Evolutionary conservation across 345 rosid species (phyloP).

Genomic region (Punica granatum): DNA sequence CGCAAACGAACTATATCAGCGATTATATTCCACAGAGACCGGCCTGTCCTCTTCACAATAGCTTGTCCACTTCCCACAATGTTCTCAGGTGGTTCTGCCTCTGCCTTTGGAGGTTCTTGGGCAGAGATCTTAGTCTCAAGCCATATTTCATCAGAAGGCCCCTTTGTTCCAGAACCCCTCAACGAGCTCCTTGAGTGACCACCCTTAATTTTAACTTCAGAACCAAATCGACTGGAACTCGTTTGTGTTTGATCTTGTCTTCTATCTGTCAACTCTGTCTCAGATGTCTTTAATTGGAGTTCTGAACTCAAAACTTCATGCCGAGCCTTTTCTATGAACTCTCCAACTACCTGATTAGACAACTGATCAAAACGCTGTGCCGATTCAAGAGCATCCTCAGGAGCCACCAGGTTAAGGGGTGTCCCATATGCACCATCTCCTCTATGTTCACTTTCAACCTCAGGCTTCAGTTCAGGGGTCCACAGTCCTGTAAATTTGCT

Average conservation of each 20-base stretch:
- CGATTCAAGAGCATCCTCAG: conserved; percentile 61
- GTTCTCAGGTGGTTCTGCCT: conserved; percentile 28
- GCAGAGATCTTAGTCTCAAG: conserved; percentile 46
- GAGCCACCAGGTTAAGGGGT: conserved; percentile 17
- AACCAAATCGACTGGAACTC: conserved; percentile 22
- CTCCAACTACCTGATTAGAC: conserved; percentile 47
- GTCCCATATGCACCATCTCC: conserved; percentile 24
- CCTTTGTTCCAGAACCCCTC: conserved; percentile 55
- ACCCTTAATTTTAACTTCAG: conserved; percentile 27
- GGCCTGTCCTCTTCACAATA: conserved; percentile 49
- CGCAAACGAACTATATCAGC: conserved; percentile 55
- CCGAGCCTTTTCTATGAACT: conserved; percentile 62
- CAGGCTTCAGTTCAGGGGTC: conserved; percentile 18
- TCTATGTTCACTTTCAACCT: conserved; percentile 21
- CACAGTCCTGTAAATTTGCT: conserved; percentile 24
- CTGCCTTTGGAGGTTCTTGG: conserved; percentile 33
- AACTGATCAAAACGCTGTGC: conserved; percentile 55
- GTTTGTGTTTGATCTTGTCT: conserved; percentile 27
- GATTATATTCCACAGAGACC: conserved; percentile 72
- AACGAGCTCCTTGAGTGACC: conserved; percentile 32
- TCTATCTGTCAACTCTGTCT: conserved; percentile 12
- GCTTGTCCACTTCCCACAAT: conserved; percentile 27
- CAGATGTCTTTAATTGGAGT: conserved; percentile 23
- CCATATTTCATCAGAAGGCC: conserved; percentile 91
- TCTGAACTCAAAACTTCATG: conserved; percentile 42